Evolutionary conservation across 164 flowering plant species (phyloP).

Genomic region (Brasenia schreberi): DNA sequence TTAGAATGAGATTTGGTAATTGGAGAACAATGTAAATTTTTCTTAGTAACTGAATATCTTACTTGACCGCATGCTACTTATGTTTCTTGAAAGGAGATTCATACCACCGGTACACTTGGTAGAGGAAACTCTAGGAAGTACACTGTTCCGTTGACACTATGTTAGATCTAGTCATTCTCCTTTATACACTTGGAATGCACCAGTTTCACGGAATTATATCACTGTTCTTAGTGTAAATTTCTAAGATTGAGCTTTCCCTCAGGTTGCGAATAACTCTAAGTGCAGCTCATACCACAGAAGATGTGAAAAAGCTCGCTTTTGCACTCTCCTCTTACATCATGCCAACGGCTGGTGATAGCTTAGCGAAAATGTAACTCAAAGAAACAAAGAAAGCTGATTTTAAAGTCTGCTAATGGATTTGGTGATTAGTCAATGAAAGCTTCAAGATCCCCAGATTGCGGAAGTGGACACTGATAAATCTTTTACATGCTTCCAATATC

Average conservation of each 20-base stretch:
- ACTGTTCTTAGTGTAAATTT: too few relatives aligned
- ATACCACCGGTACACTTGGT: too few relatives aligned
- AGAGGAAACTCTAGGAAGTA: background rate
- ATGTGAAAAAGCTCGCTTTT: conserved; percentile 48
- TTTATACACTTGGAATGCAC: too few relatives aligned
- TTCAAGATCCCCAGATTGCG: background rate
- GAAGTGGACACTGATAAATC: background rate
- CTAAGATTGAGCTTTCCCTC: background rate
- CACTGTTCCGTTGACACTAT: background rate
- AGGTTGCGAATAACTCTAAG: conserved; percentile 75
- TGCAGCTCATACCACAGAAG: conserved; percentile 66
- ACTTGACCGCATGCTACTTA: background rate
- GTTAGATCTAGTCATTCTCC: background rate
- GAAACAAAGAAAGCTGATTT: background rate
- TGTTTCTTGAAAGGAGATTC: background rate
- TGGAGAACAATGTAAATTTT: background rate
- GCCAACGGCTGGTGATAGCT: conserved; percentile 5
- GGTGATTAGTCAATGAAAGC: background rate
- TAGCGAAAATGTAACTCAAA: background rate
- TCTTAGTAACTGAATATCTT: background rate
- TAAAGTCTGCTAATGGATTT: background rate
- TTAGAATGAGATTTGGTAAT: too few relatives aligned
- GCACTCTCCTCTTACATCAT: conserved; percentile 45
- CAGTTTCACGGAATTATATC: too few relatives aligned
- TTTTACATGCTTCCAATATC: too few relatives aligned